Evolutionary conservation across 2,329 filamentous ascomycete genomes (phyloP).

Genomic region (Neonectria hederae): DNA sequence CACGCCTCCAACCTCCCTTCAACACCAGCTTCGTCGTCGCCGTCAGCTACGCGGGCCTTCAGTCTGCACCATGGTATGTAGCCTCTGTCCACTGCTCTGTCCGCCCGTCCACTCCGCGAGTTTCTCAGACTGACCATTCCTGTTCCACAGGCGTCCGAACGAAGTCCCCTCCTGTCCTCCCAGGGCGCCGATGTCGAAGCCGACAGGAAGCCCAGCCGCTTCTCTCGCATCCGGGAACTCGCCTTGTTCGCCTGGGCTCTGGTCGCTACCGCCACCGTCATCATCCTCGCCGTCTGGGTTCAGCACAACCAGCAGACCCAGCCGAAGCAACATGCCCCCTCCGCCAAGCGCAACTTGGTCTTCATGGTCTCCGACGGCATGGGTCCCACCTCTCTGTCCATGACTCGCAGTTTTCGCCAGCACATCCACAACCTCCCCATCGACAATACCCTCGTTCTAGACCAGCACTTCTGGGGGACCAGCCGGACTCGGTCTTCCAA

Average conservation of each 20-base stretch:
- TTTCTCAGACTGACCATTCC: slow-evolving; percentile 26
- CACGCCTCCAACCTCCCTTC: neutral
- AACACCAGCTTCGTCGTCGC: neutral
- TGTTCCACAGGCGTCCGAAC: slow-evolving; percentile 50
- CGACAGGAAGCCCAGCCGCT: slow-evolving; percentile 39
- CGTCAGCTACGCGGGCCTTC: slow-evolving; percentile 13
- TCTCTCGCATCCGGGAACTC: slow-evolving; percentile 70
- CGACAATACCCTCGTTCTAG: slow-evolving; percentile 80
- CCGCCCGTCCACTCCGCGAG: neutral
- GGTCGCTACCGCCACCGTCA: slow-evolving; percentile 79
- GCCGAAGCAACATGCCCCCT: slow-evolving; percentile 48
- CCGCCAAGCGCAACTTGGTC: slow-evolving; percentile 87
- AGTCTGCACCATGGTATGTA: slow-evolving; percentile 24
- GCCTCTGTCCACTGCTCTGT: neutral
- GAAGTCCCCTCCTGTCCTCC: slow-evolving; percentile 54
- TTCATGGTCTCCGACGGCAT: slow-evolving; percentile 99
- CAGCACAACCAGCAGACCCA: slow-evolving; percentile 72
- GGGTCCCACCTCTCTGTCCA: slow-evolving; percentile 88
- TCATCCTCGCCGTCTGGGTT: slow-evolving; percentile 80
- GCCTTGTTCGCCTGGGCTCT: slow-evolving; percentile 85
- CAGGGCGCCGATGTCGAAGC: slow-evolving; percentile 42
- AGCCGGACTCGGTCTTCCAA: slow-evolving; percentile 86
- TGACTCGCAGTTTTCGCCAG: slow-evolving; percentile 90
- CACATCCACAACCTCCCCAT: slow-evolving; percentile 76
- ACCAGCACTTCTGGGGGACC: slow-evolving; percentile 89